phyloP scores from a whole-genome alignment of 2,329 filamentous ascomycete species.

The Fusarium tjaetaba region DNA sequence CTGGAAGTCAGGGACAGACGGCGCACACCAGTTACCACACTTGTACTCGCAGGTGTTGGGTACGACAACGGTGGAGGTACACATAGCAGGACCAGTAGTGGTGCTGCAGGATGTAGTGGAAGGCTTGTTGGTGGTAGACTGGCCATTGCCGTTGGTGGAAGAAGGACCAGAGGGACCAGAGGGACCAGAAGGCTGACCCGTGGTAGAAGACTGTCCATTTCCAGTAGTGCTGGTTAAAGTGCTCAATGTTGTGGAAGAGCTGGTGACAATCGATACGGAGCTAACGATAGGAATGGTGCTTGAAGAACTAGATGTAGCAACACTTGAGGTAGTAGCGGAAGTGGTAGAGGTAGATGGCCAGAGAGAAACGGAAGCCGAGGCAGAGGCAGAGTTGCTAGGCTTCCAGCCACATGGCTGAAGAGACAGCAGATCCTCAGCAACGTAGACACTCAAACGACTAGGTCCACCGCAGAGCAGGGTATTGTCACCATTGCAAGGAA shows the following conservation, averaged over 20 bases:
- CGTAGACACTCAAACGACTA: conserved; percentile 55
- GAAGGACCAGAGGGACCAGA: not conserved
- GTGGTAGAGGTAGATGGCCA: conserved; percentile 22
- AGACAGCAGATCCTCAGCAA: conserved; percentile 60
- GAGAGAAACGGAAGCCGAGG: conserved; percentile 2
- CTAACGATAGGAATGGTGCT: not conserved
- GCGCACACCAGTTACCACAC: conserved; percentile 64
- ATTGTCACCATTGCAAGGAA: conserved; percentile 61
- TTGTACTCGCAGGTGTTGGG: conserved; percentile 63
- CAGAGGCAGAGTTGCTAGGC: conserved; percentile 32
- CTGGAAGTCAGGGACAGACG: conserved; percentile 59
- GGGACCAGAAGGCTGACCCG: conserved; percentile 5
- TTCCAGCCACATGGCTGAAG: conserved; percentile 59
- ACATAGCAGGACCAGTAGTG: conserved; percentile 54
- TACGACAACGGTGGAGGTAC: conserved; percentile 57
- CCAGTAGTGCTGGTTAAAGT: conserved; percentile 48
- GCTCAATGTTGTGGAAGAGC: conserved; percentile 46
- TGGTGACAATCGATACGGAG: conserved; percentile 37
- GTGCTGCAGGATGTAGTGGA: conserved; percentile 44
- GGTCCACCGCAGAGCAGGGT: conserved; percentile 56
- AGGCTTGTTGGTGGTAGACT: conserved; percentile 20
- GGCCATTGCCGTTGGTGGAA: conserved; percentile 31
- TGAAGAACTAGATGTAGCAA: not conserved
- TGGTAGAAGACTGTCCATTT: conserved; percentile 13
- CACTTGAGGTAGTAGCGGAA: conserved; percentile 2